Base-by-base conservation (phyloP, 2,329 filamentous ascomycete species). In the Hypoxylon sp. region DNA sequence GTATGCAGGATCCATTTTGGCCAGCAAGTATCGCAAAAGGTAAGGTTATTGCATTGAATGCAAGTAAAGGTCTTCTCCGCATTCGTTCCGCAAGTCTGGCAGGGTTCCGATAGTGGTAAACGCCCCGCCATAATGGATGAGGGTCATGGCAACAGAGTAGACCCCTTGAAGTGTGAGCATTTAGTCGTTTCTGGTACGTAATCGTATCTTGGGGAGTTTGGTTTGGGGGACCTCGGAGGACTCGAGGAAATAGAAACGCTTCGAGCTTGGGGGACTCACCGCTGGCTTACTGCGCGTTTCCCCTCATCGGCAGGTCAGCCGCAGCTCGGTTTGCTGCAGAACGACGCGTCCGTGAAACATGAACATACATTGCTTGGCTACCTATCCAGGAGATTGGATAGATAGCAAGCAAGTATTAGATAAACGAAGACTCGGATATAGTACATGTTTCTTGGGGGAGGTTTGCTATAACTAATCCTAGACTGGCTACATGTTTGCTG, bases 31-130 rank as follows among this genome's bases (percentile, higher is more conserved):
- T 68, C 66, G 52, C 67, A 69, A 49, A 69, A 69, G 16, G 62
- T 57, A 16, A 69, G 62, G 45, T 67, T 68, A 51, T 69, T 69
- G 56, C 67, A 69, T 21, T 67, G 66, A 27, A 67, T 65, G 55
- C 67, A 69, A 15, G 64, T 65, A 49, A 59, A 68, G 2, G 61
- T 67, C 53, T 57, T 66, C 21, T 62, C 58, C 31, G 57, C 29
- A 23, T 56, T 63, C 16, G 65, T 64, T 31, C 59, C 59, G 45
- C 67, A 69, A 8, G 64, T 64, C 36, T 67, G 66, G 51, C 67
- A 69, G 34, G 66, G 65, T 51, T 63, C 54, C 37, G 61, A 59
- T 21, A 51, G 41, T 41, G 60, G 50, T 47, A 55, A 35, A 53
- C 43, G 43, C 44, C 50, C 53, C 38, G 53, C 46, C 57, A 60